Percentiles rank a stretch among this genome's conserved stretches.
Evolutionary conservation across 495 filamentous ascomycete species (phyloP).

Genomic region (Aspergillus diversus): DNA sequence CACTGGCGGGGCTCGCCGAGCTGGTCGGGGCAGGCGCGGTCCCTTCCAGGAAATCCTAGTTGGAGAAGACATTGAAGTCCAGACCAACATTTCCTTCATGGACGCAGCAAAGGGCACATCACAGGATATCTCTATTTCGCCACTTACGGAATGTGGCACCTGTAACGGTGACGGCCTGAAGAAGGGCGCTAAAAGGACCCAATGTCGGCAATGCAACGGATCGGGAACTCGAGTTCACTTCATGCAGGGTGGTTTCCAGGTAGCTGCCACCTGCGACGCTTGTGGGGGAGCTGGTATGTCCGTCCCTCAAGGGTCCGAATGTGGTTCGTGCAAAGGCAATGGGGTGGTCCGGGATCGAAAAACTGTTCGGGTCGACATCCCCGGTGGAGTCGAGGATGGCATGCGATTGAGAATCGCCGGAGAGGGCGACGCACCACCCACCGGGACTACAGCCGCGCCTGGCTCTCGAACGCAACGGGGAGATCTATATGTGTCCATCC

Average conservation of each 20-base stretch:
- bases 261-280: conserved; percentile 81
- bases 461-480: conserved; percentile 66
- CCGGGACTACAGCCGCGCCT: conserved; percentile 61
- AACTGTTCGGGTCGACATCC: conserved; percentile 85
- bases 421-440: conserved; percentile 84
- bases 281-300: conserved; percentile 76
- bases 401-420: conserved; percentile 82
- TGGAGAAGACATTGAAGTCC: conserved; percentile 92
- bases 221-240: conserved; percentile 85
- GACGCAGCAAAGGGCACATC: conserved; percentile 88
- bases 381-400: conserved; percentile 91
- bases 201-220: conserved; percentile 81
- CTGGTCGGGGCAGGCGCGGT: conserved; percentile 55
- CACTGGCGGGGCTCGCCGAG: conserved; percentile 62
- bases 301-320: conserved; percentile 78
- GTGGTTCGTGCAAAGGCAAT: conserved; percentile 73
- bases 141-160: conserved; percentile 75
- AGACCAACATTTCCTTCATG: conserved; percentile 90
- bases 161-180: conserved; percentile 87
- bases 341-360: conserved; percentile 79
- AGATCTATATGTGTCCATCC: conserved; percentile 85
- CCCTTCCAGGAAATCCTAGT: conserved; percentile 79
- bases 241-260: conserved; percentile 92
- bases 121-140: conserved; percentile 78
- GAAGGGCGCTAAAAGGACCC: conserved; percentile 67